Conservation (phyloP, 352 stramenopile genomes). For the Phytophthora syringae region DNA sequence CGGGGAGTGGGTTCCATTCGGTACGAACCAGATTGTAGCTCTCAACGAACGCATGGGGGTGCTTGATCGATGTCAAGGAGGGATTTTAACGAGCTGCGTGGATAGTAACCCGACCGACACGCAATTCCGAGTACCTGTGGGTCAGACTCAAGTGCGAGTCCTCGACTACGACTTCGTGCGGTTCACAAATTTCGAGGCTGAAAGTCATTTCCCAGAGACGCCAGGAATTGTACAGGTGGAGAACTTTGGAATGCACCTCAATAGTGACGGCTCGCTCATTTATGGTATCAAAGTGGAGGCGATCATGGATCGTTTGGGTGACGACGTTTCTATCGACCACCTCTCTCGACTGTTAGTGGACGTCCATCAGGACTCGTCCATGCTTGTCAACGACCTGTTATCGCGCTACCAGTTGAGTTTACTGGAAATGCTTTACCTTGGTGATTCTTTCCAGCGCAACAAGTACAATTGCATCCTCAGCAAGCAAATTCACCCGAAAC, state of each 20-base stretch:
- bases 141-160: constrained; percentile 95
- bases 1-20: constrained; percentile 98
- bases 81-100: constrained; percentile 95
- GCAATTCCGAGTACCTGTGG: constrained; percentile 88
- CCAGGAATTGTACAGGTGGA: constrained; percentile 96
- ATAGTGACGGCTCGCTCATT: constrained; percentile 79
- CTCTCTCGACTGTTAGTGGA: constrained; percentile 96
- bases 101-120: constrained; percentile 86
- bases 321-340: constrained; percentile 98
- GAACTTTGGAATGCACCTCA: constrained; percentile 94
- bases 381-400: constrained; percentile 96
- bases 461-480: constrained; percentile 99
- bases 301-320: constrained; percentile 95
- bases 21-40: constrained; percentile 97
- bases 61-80: constrained; percentile 95
- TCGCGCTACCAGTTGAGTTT: constrained; percentile 96
- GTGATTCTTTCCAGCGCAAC: constrained; percentile 94
- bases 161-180: constrained; percentile 97
- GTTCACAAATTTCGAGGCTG: constrained; percentile 98
- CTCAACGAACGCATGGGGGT: constrained; percentile 98
- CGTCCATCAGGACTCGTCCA: constrained; percentile 95
- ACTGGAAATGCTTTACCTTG: constrained; percentile 96
- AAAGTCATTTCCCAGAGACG: constrained; percentile 96
- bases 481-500: constrained; percentile 96
- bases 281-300: constrained; percentile 94